Base-by-base conservation (phyloP, 73 alveolate species). In the Stentor coeruleus region DNA sequence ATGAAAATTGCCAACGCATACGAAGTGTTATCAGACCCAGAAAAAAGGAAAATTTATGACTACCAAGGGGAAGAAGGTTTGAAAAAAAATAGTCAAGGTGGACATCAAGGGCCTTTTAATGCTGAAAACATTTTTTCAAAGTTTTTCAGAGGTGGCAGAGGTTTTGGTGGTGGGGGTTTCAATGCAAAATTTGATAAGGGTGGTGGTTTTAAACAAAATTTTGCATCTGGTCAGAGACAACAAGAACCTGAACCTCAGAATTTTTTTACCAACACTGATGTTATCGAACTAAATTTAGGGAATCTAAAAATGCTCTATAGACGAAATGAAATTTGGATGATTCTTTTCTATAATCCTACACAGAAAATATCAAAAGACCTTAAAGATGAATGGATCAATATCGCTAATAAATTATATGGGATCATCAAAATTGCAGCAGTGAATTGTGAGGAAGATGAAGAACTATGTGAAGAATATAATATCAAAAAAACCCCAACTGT, bases 371-470 rank as follows among this genome's bases (percentile, higher is more conserved):
- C 90, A 36, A 74, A 87, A 74, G 89, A 86, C 49, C 75, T 82
- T 35, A 89, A 87, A 37, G 95, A 94, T 74, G 94, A 91, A 74
- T 93, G 93, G 90, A 88, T 74, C 39, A 91, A 85, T 42, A 84
- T 97, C 4, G 98, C 99, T 49, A 93, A 95, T 58, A 93, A 95
- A 85, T 82, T 94, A 82, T 92, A 97, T 85, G 99, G 99, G 4
- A 95, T 97, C 41, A 82, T 97, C 58, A 91, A 91, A 82, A 93
- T 92, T 3, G 99, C 98, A 20, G 99, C 99, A 74, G 93, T 96
- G 15, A 96, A 97, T 86, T 97, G 99, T 86, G 92, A 88, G 39
- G 97, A 92, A 59, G 99, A 97, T 85, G 99, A 93, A 83, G 99
- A 93, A 81, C 85, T 97, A 33, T 97, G 99, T 83, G 99, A 97